These are phyloP conservation scores for Colletotrichum liaoningense DNA, from an alignment of 2,329 filamentous ascomycete genomes.

Conservation along the genomic window DNA sequence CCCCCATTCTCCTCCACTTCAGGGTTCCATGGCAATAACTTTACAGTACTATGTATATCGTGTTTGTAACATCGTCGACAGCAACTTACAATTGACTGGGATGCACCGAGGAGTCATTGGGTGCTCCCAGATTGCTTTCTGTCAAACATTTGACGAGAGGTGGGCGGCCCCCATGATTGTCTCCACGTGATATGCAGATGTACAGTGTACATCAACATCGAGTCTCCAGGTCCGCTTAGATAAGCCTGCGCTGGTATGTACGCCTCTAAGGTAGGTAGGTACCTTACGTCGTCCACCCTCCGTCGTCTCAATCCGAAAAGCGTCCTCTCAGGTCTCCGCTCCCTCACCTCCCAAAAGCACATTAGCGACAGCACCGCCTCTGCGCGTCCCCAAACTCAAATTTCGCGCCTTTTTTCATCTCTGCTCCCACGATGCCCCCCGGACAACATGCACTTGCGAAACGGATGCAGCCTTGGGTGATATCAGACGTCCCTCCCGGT, in stretches of 20 bases:
- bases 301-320: too few relatives aligned
- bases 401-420: background rate
- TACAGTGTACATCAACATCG: background rate
- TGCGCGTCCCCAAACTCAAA: slow-evolving; percentile 20
- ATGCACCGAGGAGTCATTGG: background rate
- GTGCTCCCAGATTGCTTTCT: background rate
- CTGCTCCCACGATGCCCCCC: slow-evolving; percentile 27
- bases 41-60: background rate
- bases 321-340: background rate
- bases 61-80: background rate
- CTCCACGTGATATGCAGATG: background rate
- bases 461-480: slow-evolving; percentile 22
- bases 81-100: background rate
- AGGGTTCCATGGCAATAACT: too few relatives aligned
- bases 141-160: background rate
- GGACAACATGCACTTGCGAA: slow-evolving; percentile 12
- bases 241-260: background rate
- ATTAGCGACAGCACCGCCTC: slow-evolving; percentile 8
- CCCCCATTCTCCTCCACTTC: too few relatives aligned
- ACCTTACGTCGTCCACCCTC: background rate
- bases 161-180: background rate
- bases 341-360: slow-evolving; percentile 5
- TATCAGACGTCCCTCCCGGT: background rate
- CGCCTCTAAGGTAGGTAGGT: too few relatives aligned
- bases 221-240: background rate